Conservation (phyloP, 202 grass and related monocot genomes). For the Tripidium arundinaceum region DNA sequence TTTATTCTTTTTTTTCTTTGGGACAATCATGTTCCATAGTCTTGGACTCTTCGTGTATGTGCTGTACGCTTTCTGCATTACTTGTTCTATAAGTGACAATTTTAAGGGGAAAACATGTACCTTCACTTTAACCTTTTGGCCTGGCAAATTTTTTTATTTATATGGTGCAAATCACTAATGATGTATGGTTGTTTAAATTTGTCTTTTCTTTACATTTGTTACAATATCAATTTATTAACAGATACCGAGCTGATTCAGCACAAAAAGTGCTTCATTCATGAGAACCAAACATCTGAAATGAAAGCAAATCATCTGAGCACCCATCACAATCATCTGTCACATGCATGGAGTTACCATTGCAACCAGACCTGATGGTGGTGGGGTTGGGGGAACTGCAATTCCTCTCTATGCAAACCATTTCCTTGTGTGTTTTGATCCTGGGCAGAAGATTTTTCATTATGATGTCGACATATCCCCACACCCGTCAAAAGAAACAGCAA, state of each 20-base stretch:
- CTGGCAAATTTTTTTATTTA: constrained; percentile 9
- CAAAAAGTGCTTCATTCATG: constrained; percentile 31
- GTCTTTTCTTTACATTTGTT: background rate
- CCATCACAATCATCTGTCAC: constrained; percentile 21
- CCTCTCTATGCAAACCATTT: constrained; percentile 91
- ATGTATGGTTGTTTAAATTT: constrained; percentile 11
- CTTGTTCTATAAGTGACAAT: constrained; percentile 19
- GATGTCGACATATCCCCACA: constrained; percentile 74
- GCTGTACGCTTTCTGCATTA: constrained; percentile 13
- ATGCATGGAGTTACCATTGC: constrained; percentile 32
- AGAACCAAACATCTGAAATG: constrained; percentile 23
- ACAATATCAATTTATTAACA: constrained; percentile 34
- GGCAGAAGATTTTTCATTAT: constrained; percentile 77
- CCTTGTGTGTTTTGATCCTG: constrained; percentile 58
- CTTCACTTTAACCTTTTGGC: background rate
- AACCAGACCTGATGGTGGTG: constrained; percentile 64
- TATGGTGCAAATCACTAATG: background rate
- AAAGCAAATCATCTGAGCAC: constrained; percentile 24
- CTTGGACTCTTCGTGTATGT: constrained; percentile 16
- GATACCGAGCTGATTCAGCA: constrained; percentile 45
- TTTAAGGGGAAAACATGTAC: background rate
- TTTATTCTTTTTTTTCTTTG: constrained; percentile 3
- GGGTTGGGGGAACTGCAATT: constrained; percentile 51
- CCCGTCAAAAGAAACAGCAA: constrained; percentile 78
- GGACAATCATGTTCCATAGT: constrained; percentile 24